Conservation (phyloP, 2,329 filamentous ascomycete species). For the Diaporthe eres region DNA sequence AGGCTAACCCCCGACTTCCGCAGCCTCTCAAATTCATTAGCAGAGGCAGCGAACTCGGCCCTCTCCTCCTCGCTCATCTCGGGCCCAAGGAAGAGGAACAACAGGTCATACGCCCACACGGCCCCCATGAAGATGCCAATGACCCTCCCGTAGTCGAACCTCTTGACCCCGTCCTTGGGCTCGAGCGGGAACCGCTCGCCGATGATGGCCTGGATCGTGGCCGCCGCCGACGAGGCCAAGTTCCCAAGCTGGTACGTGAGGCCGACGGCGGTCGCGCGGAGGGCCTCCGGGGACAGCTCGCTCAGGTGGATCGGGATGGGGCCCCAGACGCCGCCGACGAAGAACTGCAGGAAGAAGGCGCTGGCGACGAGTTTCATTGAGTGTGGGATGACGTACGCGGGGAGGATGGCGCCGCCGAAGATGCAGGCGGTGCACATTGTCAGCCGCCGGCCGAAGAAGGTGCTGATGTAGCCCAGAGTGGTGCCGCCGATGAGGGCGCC, state of each 20-base stretch:
- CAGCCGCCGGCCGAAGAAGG: constrained; percentile 78
- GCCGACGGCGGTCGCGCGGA: constrained; percentile 81
- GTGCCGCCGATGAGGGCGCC: constrained; percentile 78
- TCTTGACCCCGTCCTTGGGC: constrained; percentile 60
- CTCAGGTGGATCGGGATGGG: constrained; percentile 82
- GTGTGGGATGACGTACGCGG: constrained; percentile 82
- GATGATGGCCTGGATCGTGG: constrained; percentile 81
- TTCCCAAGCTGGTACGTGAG: constrained; percentile 84
- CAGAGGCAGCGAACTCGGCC: not conserved
- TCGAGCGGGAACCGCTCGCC: constrained; percentile 82
- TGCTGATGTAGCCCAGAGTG: constrained; percentile 75
- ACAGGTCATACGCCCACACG: constrained; percentile 74
- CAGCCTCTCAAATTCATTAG: not conserved
- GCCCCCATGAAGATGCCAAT: constrained; percentile 93
- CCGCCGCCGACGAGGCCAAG: constrained; percentile 77
- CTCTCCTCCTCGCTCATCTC: constrained; percentile 55
- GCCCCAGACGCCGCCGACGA: constrained; percentile 82
- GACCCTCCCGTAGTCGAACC: constrained; percentile 84
- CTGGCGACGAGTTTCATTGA: constrained; percentile 78
- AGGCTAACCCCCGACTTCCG: constrained; percentile 17
- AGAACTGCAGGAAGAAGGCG: constrained; percentile 88
- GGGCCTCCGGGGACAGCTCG: constrained; percentile 79
- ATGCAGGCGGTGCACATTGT: constrained; percentile 76
- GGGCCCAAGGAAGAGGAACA: constrained; percentile 74
- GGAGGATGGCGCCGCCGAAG: constrained; percentile 81